Base-by-base conservation (phyloP, 164 flowering plant genomes). In the Paratinospora sagittata region DNA sequence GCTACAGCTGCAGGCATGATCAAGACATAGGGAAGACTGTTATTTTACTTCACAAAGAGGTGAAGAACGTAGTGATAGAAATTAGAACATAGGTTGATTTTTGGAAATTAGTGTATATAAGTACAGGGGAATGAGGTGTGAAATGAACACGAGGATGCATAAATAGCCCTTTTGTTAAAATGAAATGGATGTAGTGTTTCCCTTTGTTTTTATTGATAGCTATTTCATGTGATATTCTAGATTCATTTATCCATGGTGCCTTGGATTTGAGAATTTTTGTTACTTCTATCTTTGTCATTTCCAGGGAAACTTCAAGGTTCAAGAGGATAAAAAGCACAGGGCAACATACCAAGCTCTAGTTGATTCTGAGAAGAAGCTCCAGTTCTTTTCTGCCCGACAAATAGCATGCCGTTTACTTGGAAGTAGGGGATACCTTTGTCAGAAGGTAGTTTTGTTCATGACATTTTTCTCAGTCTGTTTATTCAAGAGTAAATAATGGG, bases 341-440 rank as follows among this genome's bases (percentile, higher is more conserved):
- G 96, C 91, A 60, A 85, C 78, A 47, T 95, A 90, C 81, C 71
- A 83, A 70, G 80, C 90, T 67, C 75, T 95, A 75, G 83, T 55
- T 74, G 91, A 83, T 72, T 82, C 96, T 52, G 97, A 90, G 52
- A 71, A 86, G 68, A 95, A 95, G 78, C 74, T 90, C 34, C 91
- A 88, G 63, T 95, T 92, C 80, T 95, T 82, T 79, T 74, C 97
- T 47, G 92, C 98, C 74, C 89, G 97, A 70, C 98, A 95, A 80
- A 84, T 95, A 76, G 97, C 97, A 14, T 95, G 99, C 74, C 94
- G 97, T 47, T 73, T 95, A 80, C 91, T 95, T 77, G 97, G 99
- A 73, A 92, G 97, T 72, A 82, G 88, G 76, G 93, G 89, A 63
- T 95, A 92, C 76, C 97, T 91, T 62, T 92, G 99, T 81, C 97